A percentile compares a stretch with the other conserved stretches of the same genome.
Conservation (phyloP, 352 stramenopile species). For the Pythium oligandrum region DNA sequence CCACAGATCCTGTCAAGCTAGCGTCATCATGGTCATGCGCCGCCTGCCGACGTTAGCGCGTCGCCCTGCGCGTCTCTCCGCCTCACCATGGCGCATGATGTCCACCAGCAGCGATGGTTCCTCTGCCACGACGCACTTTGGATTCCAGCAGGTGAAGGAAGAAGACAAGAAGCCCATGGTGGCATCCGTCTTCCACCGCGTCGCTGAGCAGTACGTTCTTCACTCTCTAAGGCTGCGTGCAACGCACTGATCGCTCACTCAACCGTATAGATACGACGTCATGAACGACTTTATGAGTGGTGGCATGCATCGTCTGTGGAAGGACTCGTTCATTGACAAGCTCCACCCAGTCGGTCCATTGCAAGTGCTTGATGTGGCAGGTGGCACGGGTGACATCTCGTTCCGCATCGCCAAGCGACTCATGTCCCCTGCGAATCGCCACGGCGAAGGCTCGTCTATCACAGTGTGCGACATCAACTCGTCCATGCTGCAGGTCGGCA, state of each 20-base stretch:
- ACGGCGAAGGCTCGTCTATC: slow-evolving; percentile 64
- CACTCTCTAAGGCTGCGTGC: not conserved
- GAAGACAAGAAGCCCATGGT: slow-evolving; percentile 95
- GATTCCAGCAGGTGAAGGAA: slow-evolving; percentile 87
- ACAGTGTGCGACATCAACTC: slow-evolving; percentile 99
- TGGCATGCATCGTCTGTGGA: slow-evolving; percentile 95
- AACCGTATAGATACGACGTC: slow-evolving; percentile 84
- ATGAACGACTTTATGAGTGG: slow-evolving; percentile 99
- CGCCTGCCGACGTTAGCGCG: no score
- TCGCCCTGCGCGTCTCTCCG: not conserved
- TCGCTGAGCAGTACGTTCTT: slow-evolving; percentile 89
- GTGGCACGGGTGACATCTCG: slow-evolving; percentile 98
- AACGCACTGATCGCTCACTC: not conserved
- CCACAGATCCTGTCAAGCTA: no score
- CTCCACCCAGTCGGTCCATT: slow-evolving; percentile 72
- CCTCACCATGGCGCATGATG: not conserved
- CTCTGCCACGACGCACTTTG: slow-evolving; percentile 72
- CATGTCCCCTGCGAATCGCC: slow-evolving; percentile 17
- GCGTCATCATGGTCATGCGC: no score
- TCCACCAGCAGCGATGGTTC: no score
- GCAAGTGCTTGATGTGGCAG: slow-evolving; percentile 94
- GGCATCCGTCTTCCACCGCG: slow-evolving; percentile 95
- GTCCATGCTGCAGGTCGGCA: slow-evolving; percentile 97
- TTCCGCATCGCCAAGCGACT: slow-evolving; percentile 94
- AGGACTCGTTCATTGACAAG: slow-evolving; percentile 94